Percentiles rank a stretch among this genome's conserved stretches.
Evolutionary conservation across 257 asterid genomes (phyloP).

Genomic region (Scutellaria baicalensis): DNA sequence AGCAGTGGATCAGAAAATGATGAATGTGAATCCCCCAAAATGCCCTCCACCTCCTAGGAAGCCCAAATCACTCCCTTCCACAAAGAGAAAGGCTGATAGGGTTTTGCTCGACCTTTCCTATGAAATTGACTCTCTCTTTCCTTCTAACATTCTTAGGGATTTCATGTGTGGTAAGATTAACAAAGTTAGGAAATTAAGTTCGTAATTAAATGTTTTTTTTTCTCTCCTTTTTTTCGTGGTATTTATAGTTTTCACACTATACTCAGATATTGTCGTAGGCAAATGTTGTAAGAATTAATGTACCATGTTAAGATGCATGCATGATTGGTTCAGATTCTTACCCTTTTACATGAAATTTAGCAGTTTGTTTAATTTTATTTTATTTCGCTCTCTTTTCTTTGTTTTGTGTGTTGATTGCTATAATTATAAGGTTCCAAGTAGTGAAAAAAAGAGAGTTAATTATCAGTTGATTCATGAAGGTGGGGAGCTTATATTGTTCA

Average conservation of each 20-base stretch:
- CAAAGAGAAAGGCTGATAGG: slow-evolving; percentile 27
- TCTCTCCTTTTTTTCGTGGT: background rate
- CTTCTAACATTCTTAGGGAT: slow-evolving; percentile 35
- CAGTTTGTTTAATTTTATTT: no score
- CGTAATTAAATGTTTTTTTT: background rate
- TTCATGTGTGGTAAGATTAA: slow-evolving; percentile 46
- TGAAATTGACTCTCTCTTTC: slow-evolving; percentile 49
- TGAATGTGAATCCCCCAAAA: background rate
- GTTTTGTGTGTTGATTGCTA: no score
- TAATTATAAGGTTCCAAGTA: no score
- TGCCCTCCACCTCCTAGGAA: slow-evolving; percentile 70
- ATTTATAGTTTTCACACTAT: no score
- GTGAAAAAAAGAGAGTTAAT: no score
- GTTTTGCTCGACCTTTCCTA: slow-evolving; percentile 39
- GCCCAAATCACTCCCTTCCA: slow-evolving; percentile 38
- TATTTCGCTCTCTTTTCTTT: no score
- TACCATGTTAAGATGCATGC: background rate
- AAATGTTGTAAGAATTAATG: background rate
- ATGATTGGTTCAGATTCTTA: background rate
- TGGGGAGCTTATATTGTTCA: no score
- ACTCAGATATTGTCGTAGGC: background rate
- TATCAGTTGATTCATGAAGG: no score
- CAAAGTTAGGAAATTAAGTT: slow-evolving; percentile 38
- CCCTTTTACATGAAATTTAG: no score
- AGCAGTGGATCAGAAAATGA: slow-evolving; percentile 20